A percentile compares a stretch with the other conserved stretches of the same genome.
These are phyloP conservation scores for Lipomyces japonicus DNA, from an alignment of 805 yeast species.

Conservation along the genomic window DNA sequence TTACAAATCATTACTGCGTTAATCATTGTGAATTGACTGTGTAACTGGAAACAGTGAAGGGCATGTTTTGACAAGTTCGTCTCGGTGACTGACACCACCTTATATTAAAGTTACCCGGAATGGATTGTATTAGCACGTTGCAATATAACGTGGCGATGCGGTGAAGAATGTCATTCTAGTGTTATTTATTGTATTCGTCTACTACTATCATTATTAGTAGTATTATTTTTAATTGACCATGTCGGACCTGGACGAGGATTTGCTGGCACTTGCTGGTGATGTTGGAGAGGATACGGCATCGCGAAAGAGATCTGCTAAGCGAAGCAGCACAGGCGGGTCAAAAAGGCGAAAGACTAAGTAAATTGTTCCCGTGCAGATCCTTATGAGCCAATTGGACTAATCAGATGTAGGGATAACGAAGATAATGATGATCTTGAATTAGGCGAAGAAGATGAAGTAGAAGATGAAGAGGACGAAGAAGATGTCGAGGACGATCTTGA, in stretches of 20 bases:
- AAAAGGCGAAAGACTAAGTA: slow-evolving; percentile 20
- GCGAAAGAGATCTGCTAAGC: slow-evolving; percentile 32
- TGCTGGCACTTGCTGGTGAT: slow-evolving; percentile 89
- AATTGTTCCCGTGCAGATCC: background rate
- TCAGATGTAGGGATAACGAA: slow-evolving; percentile 30
- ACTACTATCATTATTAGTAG: too few relatives aligned
- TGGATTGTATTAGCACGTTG: too few relatives aligned
- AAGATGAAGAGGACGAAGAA: slow-evolving; percentile 40
- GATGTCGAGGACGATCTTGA: slow-evolving; percentile 46
- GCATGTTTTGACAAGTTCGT: too few relatives aligned
- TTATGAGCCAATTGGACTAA: background rate
- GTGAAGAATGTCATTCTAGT: too few relatives aligned
- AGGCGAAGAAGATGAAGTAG: slow-evolving; percentile 41
- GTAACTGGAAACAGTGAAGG: too few relatives aligned
- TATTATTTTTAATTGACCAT: too few relatives aligned
- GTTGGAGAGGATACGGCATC: slow-evolving; percentile 33
- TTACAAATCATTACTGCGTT: slow-evolving; percentile 79
- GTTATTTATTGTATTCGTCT: too few relatives aligned
- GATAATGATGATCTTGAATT: slow-evolving; percentile 8
- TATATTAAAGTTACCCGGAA: too few relatives aligned
- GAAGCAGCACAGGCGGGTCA: slow-evolving; percentile 23
- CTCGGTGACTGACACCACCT: too few relatives aligned
- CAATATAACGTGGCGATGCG: too few relatives aligned
- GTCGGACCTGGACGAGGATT: slow-evolving; percentile 87
- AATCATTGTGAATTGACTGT: slow-evolving; percentile 52